A percentile compares a stretch with the other conserved stretches of the same genome.
phyloP scores from a whole-genome alignment of 1,284 basidiomycete genomes.

The Marasmius fiardii region DNA sequence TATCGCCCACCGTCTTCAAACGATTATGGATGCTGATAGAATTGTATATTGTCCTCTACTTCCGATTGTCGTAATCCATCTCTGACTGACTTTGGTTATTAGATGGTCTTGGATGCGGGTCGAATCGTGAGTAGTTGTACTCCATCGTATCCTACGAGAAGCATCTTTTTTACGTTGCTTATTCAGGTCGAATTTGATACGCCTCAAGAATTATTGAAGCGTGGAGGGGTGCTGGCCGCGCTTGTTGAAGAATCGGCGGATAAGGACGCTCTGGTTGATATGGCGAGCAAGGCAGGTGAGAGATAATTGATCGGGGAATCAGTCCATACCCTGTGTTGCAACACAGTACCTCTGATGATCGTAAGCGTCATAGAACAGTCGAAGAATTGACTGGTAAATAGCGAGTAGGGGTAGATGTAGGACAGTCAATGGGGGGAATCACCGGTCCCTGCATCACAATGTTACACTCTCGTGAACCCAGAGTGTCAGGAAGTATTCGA shows the following conservation, averaged over 20 bases:
- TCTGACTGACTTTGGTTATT: neutral
- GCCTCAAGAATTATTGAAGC: constrained; percentile 30
- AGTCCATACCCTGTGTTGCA: no score
- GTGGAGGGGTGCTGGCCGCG: constrained; percentile 29
- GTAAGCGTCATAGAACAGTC: no score
- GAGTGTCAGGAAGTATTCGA: no score
- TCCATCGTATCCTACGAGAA: neutral
- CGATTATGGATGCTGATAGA: constrained; percentile 14
- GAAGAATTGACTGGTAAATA: no score
- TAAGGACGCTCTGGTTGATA: constrained; percentile 27
- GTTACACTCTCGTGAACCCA: no score
- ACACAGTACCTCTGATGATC: no score
- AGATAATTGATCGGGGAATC: no score
- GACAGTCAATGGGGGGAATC: no score
- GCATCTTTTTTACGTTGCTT: neutral
- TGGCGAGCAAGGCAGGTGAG: constrained; percentile 2
- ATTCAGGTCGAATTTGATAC: constrained; percentile 32
- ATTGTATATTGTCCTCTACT: constrained; percentile 1
- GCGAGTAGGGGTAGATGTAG: no score
- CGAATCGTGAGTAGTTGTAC: constrained; percentile 22
- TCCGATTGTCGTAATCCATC: neutral
- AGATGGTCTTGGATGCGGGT: constrained; percentile 36
- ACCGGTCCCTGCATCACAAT: no score
- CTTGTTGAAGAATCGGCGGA: constrained; percentile 36
- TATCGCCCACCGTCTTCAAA: constrained; percentile 45